Evolutionary conservation across 805 yeast genomes (phyloP).

Genomic region (Yamadazyma kitorensis): DNA sequence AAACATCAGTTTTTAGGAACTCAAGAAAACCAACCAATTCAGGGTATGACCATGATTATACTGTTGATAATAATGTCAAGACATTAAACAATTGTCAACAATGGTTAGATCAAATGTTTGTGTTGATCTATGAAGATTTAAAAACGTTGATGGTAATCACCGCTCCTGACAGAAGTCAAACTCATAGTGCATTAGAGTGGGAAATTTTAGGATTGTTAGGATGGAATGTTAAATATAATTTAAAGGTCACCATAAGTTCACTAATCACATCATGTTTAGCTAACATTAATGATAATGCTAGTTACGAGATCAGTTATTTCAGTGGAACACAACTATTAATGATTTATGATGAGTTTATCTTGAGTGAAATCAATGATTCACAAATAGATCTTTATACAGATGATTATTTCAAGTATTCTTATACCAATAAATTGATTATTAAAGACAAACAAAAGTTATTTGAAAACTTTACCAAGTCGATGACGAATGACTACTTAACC

Average conservation of each 20-base stretch:
- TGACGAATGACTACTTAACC: slow-evolving; percentile 24
- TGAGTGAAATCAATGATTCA: slow-evolving; percentile 33
- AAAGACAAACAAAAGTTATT: slow-evolving; percentile 22
- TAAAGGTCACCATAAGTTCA: slow-evolving; percentile 35
- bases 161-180: slow-evolving; percentile 21
- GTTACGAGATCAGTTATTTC: slow-evolving; percentile 61
- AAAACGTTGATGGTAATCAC: slow-evolving; percentile 24
- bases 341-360: slow-evolving; percentile 41
- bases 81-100: slow-evolving; percentile 48
- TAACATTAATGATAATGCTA: slow-evolving; percentile 40
- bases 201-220: slow-evolving; percentile 62
- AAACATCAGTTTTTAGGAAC: slow-evolving; percentile 66
- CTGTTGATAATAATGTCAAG: slow-evolving; percentile 21
- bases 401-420: slow-evolving; percentile 24
- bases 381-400: slow-evolving; percentile 29
- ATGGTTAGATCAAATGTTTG: slow-evolving; percentile 76
- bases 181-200: slow-evolving; percentile 71
- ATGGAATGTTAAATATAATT: slow-evolving; percentile 39
- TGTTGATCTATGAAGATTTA: slow-evolving; percentile 65
- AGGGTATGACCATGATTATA: slow-evolving; percentile 9
- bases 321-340: slow-evolving; percentile 51
- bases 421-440: slow-evolving; percentile 33
- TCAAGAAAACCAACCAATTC: neutral
- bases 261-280: slow-evolving; percentile 49
- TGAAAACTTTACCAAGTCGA: slow-evolving; percentile 11